A percentile compares a stretch with the other conserved stretches of the same genome.
Evolutionary conservation across 2,329 filamentous ascomycete genomes (phyloP).

Genomic region (Fusarium armeniacum): DNA sequence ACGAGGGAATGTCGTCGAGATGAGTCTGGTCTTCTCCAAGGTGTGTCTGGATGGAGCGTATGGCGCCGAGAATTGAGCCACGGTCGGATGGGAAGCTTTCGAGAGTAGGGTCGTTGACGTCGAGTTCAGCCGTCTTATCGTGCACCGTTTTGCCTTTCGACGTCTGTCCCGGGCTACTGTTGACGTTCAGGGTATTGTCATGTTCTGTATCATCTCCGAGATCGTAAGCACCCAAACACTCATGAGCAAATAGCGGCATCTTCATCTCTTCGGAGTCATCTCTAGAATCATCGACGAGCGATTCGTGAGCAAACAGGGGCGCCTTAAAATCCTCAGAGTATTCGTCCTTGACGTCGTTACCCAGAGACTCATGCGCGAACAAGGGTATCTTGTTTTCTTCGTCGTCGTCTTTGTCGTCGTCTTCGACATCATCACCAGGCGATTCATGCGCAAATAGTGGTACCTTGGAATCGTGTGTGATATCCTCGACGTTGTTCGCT

Average conservation of each 20-base stretch:
- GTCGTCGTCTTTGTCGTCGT: conserved; percentile 49
- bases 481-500: conserved; percentile 24
- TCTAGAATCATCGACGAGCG: conserved; percentile 23
- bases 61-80: conserved; percentile 60
- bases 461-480: conserved; percentile 45
- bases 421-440: conserved; percentile 56
- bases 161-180: conserved; percentile 35
- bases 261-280: conserved; percentile 44
- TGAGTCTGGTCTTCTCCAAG: conserved; percentile 57
- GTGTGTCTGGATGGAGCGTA: conserved; percentile 63
- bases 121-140: conserved; percentile 45
- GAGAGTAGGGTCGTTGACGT: conserved; percentile 63
- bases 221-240: conserved; percentile 60
- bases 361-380: conserved; percentile 63
- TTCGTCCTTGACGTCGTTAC: conserved; percentile 56
- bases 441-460: conserved; percentile 65
- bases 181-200: conserved; percentile 38
- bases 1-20: conserved; percentile 55
- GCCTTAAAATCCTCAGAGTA: conserved; percentile 50
- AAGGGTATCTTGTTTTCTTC: conserved; percentile 56
- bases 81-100: conserved; percentile 64
- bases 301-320: conserved; percentile 32
- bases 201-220: conserved; percentile 54
- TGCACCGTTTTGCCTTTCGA: conserved; percentile 39
- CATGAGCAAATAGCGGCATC: conserved; percentile 63